A percentile compares a stretch with the other conserved stretches of the same genome.
Evolutionary conservation across 1,284 basidiomycete genomes (phyloP).

Genomic region (Marasmius tenuissimus): DNA sequence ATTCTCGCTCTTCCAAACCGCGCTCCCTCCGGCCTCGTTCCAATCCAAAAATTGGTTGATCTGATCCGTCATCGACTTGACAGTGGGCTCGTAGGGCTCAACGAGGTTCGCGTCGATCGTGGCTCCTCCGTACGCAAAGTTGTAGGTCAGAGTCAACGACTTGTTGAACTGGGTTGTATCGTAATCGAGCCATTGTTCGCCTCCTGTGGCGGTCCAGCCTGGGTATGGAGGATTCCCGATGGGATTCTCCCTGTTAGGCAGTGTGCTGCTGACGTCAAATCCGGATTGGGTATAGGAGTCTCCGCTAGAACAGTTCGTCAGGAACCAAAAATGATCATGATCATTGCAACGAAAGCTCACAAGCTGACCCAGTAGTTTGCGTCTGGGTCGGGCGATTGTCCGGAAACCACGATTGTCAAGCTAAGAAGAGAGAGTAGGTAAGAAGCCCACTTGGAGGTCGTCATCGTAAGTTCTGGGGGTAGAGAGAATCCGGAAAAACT

Average conservation of each 20-base stretch:
- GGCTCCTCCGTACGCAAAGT: constrained; percentile 63
- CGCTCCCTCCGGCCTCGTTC: constrained; percentile 41
- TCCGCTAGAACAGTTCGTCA: constrained; percentile 34
- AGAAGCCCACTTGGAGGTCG: too few species aligned
- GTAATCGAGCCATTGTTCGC: constrained; percentile 57
- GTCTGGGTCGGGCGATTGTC: constrained; percentile 4
- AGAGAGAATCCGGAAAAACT: too few species aligned
- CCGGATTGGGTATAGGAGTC: constrained; percentile 60
- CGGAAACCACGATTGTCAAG: not conserved
- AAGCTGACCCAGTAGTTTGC: constrained; percentile 53
- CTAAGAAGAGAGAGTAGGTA: too few species aligned
- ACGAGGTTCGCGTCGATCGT: constrained; percentile 56
- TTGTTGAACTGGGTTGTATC: constrained; percentile 50
- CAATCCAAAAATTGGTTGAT: constrained; percentile 49
- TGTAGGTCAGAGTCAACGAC: constrained; percentile 53
- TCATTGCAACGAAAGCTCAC: constrained; percentile 24
- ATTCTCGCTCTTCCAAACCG: constrained; percentile 52
- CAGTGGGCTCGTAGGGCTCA: constrained; percentile 45
- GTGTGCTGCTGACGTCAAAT: constrained; percentile 39
- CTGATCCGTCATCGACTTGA: constrained; percentile 54
- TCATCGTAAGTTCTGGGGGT: too few species aligned
- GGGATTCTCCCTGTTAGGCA: constrained; percentile 47
- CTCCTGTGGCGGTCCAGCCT: constrained; percentile 54
- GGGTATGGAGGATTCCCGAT: constrained; percentile 60
- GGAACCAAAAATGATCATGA: too few species aligned